Percentiles rank a stretch among this genome's conserved stretches.
Conservation (phyloP, 257 asterid genomes). For the Coffea eugenioides region DNA sequence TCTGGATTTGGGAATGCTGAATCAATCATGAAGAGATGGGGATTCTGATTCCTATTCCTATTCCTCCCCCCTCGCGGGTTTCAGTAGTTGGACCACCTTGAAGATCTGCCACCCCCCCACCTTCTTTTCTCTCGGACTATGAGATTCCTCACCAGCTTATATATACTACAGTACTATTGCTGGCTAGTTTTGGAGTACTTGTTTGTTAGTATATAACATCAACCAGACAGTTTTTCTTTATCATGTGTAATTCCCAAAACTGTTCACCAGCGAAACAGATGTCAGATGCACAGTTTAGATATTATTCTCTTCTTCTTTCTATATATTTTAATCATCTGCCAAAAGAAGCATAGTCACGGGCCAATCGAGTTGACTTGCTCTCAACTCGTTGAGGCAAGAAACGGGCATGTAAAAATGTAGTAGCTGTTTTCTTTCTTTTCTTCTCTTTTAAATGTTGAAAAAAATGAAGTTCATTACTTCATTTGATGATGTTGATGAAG, state of each 20-base stretch:
- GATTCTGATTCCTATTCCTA: constrained; percentile 13
- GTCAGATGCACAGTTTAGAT: too few relatives aligned
- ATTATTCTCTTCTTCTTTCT: too few relatives aligned
- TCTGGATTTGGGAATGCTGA: constrained; percentile 22
- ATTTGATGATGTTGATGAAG: background rate
- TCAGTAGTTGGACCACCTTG: constrained; percentile 23
- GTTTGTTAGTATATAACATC: background rate
- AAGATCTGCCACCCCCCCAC: constrained; percentile 1
- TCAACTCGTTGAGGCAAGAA: too few relatives aligned
- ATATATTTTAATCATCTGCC: too few relatives aligned
- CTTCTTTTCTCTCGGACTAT: background rate
- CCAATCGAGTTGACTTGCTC: too few relatives aligned
- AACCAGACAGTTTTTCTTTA: background rate
- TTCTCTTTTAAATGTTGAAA: background rate
- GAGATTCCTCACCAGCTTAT: background rate
- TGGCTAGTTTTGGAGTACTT: too few relatives aligned
- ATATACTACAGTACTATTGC: too few relatives aligned
- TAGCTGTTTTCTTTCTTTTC: too few relatives aligned
- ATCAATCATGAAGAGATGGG: constrained; percentile 25
- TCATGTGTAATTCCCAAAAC: background rate
- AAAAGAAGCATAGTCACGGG: too few relatives aligned
- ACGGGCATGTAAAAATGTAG: too few relatives aligned
- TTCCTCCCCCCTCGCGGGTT: background rate
- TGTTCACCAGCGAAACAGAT: background rate
- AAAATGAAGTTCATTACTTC: background rate